phyloP scores from a whole-genome alignment of 2,329 filamentous ascomycete species.

The Calonectria multiphialidica region DNA sequence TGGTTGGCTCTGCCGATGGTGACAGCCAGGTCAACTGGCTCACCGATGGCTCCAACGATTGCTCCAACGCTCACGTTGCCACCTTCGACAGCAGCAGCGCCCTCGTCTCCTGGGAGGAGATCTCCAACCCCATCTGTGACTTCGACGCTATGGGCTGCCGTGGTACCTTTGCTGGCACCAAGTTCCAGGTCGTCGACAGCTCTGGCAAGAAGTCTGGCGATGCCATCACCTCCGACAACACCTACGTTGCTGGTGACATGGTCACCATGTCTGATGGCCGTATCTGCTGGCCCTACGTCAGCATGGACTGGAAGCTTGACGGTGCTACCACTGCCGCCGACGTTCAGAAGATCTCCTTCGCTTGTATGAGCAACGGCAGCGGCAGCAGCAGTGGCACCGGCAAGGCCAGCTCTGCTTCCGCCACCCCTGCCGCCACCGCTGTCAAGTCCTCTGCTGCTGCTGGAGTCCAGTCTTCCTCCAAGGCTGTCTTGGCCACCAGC shows the following conservation, averaged over 20 bases:
- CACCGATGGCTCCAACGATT: slow-evolving; percentile 62
- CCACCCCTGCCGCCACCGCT: slow-evolving; percentile 22
- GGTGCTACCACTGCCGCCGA: slow-evolving; percentile 36
- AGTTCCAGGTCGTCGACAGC: slow-evolving; percentile 68
- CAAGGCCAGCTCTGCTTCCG: slow-evolving; percentile 19
- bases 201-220: slow-evolving; percentile 64
- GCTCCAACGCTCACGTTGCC: slow-evolving; percentile 70
- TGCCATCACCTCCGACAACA: slow-evolving; percentile 61
- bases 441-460: slow-evolving; percentile 17
- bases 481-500: neutral
- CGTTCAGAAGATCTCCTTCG: slow-evolving; percentile 64
- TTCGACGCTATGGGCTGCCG: slow-evolving; percentile 70
- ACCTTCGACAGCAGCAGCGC: slow-evolving; percentile 64
- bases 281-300: slow-evolving; percentile 73
- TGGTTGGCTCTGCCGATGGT: slow-evolving; percentile 64
- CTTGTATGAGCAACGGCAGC: slow-evolving; percentile 53
- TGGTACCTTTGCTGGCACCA: slow-evolving; percentile 69
- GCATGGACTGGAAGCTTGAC: slow-evolving; percentile 62
- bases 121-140: slow-evolving; percentile 65
- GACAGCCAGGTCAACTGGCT: slow-evolving; percentile 73
- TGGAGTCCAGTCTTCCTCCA: slow-evolving; percentile 7
- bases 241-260: slow-evolving; percentile 73
- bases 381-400: slow-evolving; percentile 10
- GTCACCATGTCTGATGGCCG: slow-evolving; percentile 68
- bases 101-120: slow-evolving; percentile 72